phyloP scores from a whole-genome alignment of 1,284 basidiomycete species.

The Earliella scabrosa region DNA sequence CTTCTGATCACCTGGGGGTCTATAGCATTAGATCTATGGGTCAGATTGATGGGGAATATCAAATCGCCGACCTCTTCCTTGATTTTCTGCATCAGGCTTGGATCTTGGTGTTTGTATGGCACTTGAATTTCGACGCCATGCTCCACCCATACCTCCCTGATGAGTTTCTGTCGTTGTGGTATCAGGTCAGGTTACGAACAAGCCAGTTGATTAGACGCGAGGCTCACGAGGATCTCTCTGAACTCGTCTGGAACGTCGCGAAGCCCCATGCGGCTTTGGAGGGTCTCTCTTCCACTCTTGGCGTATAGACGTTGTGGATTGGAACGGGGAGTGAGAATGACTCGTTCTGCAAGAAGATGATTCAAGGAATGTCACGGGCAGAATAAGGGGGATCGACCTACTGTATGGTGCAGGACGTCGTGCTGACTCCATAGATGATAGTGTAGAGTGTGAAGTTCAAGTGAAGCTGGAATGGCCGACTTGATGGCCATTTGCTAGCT shows the following conservation, averaged over 20 bases:
- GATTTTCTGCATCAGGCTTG: background rate
- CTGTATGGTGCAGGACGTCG: no score
- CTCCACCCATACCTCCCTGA: conserved; percentile 2
- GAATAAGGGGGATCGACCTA: no score
- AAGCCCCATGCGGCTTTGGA: background rate
- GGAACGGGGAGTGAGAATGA: background rate
- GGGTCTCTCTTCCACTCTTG: background rate
- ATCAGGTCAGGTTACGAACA: background rate
- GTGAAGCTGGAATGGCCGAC: no score
- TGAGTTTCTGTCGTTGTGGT: background rate
- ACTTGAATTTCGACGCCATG: background rate
- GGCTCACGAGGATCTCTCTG: background rate
- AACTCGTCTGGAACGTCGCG: background rate
- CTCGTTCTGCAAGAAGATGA: background rate
- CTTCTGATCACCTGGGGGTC: background rate
- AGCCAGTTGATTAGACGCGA: background rate
- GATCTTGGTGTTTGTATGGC: background rate
- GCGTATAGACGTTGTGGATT: background rate
- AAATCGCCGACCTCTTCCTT: background rate
- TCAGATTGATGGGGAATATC: no score
- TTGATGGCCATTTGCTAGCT: no score
- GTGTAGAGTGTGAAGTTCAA: no score
- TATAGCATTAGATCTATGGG: no score
- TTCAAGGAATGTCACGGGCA: no score
- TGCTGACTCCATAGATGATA: no score